These are phyloP conservation scores for Aspergillus affinis DNA, from an alignment of 495 filamentous ascomycete species.

Conservation along the genomic window DNA sequence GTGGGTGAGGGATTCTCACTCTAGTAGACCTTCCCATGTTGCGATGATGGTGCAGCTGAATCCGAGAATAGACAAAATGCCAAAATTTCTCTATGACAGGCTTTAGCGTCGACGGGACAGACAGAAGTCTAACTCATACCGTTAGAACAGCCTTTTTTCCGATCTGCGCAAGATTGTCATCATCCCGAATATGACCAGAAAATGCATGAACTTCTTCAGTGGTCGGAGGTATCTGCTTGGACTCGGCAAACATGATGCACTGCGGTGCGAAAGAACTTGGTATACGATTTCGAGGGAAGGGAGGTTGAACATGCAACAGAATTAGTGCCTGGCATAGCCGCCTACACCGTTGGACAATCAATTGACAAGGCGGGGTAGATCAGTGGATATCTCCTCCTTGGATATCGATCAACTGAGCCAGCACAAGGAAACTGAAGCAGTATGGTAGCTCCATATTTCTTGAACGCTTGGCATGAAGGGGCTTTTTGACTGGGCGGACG, in stretches of 20 bases:
- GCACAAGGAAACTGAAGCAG: too few relatives aligned
- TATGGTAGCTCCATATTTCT: too few relatives aligned
- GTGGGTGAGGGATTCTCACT: slow-evolving; percentile 20
- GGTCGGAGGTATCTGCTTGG: background rate
- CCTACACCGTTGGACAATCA: too few relatives aligned
- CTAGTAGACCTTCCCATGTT: slow-evolving; percentile 49
- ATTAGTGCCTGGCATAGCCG: too few relatives aligned
- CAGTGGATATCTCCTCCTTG: too few relatives aligned
- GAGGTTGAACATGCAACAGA: too few relatives aligned
- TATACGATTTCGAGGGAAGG: too few relatives aligned
- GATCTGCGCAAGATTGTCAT: slow-evolving; percentile 24
- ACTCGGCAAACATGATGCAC: background rate
- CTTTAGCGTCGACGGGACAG: background rate
- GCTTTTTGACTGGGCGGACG: too few relatives aligned
- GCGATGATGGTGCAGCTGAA: slow-evolving; percentile 50
- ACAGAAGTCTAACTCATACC: slow-evolving; percentile 9
- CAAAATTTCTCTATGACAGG: slow-evolving; percentile 41
- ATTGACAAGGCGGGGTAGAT: too few relatives aligned
- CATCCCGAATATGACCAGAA: background rate
- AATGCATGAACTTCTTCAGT: background rate
- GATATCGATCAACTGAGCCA: too few relatives aligned
- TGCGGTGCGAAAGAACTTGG: too few relatives aligned
- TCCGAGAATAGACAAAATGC: slow-evolving; percentile 47
- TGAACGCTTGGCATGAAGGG: too few relatives aligned
- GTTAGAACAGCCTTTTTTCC: slow-evolving; percentile 52